Conservation (phyloP, 306 rosid species). For the Begonia fuchsioides region DNA sequence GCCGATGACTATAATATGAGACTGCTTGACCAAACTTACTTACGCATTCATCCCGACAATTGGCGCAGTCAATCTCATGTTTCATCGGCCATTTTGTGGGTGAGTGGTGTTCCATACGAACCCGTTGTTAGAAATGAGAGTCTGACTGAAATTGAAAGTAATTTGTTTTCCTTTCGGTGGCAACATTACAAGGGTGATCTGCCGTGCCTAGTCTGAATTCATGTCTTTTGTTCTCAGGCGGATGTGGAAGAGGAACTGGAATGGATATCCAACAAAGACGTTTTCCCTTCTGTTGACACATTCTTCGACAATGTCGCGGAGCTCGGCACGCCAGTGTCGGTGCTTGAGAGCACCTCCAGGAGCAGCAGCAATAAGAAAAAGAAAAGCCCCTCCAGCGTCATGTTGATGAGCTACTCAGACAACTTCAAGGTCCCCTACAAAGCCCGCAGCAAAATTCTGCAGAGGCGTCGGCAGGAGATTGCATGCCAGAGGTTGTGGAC, state of each 20-base stretch:
- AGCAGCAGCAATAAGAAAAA: slow-evolving; percentile 2
- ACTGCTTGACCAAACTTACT: too few species aligned
- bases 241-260: slow-evolving; percentile 82
- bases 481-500: slow-evolving; percentile 19
- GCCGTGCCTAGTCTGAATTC: too few species aligned
- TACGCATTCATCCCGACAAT: too few species aligned
- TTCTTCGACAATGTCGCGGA: slow-evolving; percentile 26
- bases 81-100: too few species aligned
- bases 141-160: too few species aligned
- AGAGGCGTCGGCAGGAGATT: slow-evolving; percentile 16
- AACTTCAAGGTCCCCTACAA: slow-evolving; percentile 44
- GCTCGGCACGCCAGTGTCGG: slow-evolving; percentile 25
- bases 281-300: slow-evolving; percentile 57
- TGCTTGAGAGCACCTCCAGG: slow-evolving; percentile 34
- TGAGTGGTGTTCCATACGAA: too few species aligned
- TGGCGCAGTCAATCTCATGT: too few species aligned
- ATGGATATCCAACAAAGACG: slow-evolving; percentile 75
- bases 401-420: slow-evolving; percentile 34
- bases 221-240: slow-evolving; percentile 2
- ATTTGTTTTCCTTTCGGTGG: too few species aligned
- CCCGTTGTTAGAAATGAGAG: too few species aligned
- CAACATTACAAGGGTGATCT: too few species aligned
- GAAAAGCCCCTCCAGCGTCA: slow-evolving; percentile 18
- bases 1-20: too few species aligned
- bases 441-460: slow-evolving; percentile 43